These are phyloP conservation scores for Candida oleophila DNA, from an alignment of 805 yeast species.

Conservation along the genomic window DNA sequence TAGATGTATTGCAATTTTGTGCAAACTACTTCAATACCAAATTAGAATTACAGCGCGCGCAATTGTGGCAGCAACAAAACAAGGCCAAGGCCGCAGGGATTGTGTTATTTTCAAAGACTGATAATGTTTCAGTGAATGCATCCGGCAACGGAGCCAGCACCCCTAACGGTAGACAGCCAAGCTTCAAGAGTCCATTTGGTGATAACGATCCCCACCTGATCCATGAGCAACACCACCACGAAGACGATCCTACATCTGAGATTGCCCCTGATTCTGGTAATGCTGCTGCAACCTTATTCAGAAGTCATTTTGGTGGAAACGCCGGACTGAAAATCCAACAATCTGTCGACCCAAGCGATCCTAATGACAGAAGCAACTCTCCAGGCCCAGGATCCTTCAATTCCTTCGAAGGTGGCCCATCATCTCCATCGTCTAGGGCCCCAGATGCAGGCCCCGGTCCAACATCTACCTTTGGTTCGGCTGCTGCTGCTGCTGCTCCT, in stretches of 20 bases:
- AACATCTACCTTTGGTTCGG: conserved; percentile 2
- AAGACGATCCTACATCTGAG: conserved; percentile 6
- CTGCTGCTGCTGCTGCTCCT: conserved; percentile 9
- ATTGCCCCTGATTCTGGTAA: conserved; percentile 9
- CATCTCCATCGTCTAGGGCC: neutral
- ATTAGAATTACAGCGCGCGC: conserved; percentile 57
- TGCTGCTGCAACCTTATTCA: conserved; percentile 14
- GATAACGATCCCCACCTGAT: conserved; percentile 63
- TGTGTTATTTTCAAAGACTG: conserved; percentile 41
- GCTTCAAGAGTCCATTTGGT: conserved; percentile 62
- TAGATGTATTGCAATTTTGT: conserved; percentile 72
- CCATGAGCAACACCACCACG: conserved; percentile 22
- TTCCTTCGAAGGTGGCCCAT: neutral
- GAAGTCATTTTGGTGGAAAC: conserved; percentile 22
- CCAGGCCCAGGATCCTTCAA: conserved; percentile 1
- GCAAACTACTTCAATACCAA: conserved; percentile 67
- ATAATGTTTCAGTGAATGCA: conserved; percentile 30
- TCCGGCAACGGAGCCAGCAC: conserved; percentile 23
- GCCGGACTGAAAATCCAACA: conserved; percentile 10
- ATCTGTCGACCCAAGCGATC: conserved; percentile 29
- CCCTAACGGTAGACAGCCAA: conserved; percentile 37
- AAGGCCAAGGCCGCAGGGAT: conserved; percentile 52
- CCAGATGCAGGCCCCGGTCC: neutral
- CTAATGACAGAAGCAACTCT: conserved; percentile 5
- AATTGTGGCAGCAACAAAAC: conserved; percentile 49